Percentiles rank a stretch among this genome's conserved stretches.
Evolutionary conservation across 345 rosid species (phyloP).

Genomic region (Hirschfeldia incana): DNA sequence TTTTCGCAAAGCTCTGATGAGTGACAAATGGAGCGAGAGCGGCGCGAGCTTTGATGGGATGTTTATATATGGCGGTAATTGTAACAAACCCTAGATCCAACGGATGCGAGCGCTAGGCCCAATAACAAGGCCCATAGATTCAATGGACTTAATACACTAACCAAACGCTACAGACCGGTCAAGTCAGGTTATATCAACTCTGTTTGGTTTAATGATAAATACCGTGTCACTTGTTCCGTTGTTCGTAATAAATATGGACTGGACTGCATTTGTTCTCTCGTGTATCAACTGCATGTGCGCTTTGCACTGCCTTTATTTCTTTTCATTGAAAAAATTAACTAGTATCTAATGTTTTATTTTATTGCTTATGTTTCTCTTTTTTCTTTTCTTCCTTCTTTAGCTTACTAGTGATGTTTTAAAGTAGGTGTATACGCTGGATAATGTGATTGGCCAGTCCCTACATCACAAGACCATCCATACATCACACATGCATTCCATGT

Average conservation of each 20-base stretch:
- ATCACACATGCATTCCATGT: constrained; percentile 43
- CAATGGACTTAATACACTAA: not conserved
- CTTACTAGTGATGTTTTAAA: not conserved
- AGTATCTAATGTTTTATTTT: constrained; percentile 13
- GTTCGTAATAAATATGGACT: constrained; percentile 27
- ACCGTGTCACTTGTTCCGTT: constrained; percentile 13
- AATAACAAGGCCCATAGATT: constrained; percentile 24
- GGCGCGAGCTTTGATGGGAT: not conserved
- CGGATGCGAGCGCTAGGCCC: constrained; percentile 16
- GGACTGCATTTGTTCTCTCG: constrained; percentile 37
- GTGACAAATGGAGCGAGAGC: no score
- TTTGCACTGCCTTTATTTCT: constrained; percentile 41
- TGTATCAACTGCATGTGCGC: constrained; percentile 38
- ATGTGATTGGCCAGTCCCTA: constrained; percentile 36
- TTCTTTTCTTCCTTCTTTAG: not conserved
- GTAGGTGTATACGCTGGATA: constrained; percentile 28
- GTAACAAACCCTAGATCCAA: constrained; percentile 29
- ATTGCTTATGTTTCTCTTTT: not conserved
- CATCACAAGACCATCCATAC: constrained; percentile 45
- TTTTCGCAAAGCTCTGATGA: constrained; percentile 36
- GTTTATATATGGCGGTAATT: not conserved
- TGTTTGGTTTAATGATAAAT: constrained; percentile 11
- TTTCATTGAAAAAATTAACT: constrained; percentile 25
- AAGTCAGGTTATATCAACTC: not conserved
- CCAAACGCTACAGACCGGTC: not conserved